Base-by-base conservation (phyloP, 23 red algal species). In the Gracilaria gracilis region DNA sequence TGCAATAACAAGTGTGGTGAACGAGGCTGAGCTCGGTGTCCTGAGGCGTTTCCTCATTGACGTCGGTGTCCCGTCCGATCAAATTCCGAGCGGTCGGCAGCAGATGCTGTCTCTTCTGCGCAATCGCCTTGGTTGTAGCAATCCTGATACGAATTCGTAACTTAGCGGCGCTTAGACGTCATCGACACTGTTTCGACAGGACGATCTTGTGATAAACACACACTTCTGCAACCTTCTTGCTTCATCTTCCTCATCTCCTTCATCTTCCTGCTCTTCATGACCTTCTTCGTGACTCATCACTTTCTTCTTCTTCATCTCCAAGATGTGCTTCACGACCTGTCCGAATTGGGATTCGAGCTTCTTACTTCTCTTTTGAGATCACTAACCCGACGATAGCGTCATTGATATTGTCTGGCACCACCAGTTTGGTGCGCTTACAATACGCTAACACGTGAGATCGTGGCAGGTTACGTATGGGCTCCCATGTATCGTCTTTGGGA, bases 11-110 rank as follows among this genome's bases (percentile, higher is more conserved):
- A 27, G 37, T 24, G 34, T n/a, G n/a, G n/a, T n/a, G n/a, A n/a
- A 35, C 44, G 71, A 35, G 71, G 25, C n/a, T 4, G 71, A 9
- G 4, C 71, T 76, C 71, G 71, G 25, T 4, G 6, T 36, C 7
- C 5, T 76, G 34, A 76, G 71, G 9, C 71, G 14, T 32, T 76
- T 76, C 25, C 71, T 76, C 71, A n/a, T 36, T 5, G 71, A 76
- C 25, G 35, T 39, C 36, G 71, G 71, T 4, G 5, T 76, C 36
- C 71, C 71, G 14, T n/a, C 71, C 4, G 7, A 9, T 9, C 25
- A 36, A 27, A 6, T 76, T 27, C 71, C 7, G 27, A 35, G 25
- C 4, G 25, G 71, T 35, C 9, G 71, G 20, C 71, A 76, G 25
- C 7, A 76, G 25, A 36, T 76, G 71, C 25, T 76, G 71, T 8